Base-by-base conservation (phyloP, 352 stramenopile species). In the Pythium rishiriense region DNA sequence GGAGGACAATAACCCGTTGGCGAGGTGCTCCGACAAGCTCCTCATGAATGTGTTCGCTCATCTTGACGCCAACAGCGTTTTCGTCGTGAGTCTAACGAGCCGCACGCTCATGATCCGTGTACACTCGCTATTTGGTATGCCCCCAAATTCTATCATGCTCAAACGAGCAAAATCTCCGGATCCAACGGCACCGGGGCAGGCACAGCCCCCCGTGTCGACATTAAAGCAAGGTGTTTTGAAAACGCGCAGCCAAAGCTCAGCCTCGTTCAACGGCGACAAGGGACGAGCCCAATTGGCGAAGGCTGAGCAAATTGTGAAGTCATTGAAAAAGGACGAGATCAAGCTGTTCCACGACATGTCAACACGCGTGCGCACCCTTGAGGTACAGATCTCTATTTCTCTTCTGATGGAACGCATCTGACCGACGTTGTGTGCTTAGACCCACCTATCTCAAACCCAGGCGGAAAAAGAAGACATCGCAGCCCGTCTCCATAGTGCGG, bases 261-360 rank as follows among this genome's bases (percentile, higher is more conserved):
- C 31, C 14, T 19, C 21, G 29, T 35, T 49, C 62, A 52, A 6
- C 29, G 37, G 49, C n/a, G 58, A 70, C 17, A 74, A 68, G 46
- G 58, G 42, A 11, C 55, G 55, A 1, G 37, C 58, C n/a, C 66
- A 94, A 69, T 73, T 83, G n/a, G 85, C 79, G 1, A 90, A 90
- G 55, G 79, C 84, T 2, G 83, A 92, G 39, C 72, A 79, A 57
- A 91, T 94, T 37, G 80, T 93, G 12, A 88, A 91, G 60, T 85
- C 81, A 26, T 66, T 94, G 8, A 94, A 89, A 53, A 86, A 87
- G 33, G 79, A 91, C 39, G 83, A 92, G 58, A 90, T 94, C 59
- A 94, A 94, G 65, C 64, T 91, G 9, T 93, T 93, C 47, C 85
- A 90, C 39, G 85, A 94, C 24, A 86, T 94, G 80, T 91, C 83